Base-by-base conservation (phyloP, 192 early-diverging fungal species). In the Podila epigama region DNA sequence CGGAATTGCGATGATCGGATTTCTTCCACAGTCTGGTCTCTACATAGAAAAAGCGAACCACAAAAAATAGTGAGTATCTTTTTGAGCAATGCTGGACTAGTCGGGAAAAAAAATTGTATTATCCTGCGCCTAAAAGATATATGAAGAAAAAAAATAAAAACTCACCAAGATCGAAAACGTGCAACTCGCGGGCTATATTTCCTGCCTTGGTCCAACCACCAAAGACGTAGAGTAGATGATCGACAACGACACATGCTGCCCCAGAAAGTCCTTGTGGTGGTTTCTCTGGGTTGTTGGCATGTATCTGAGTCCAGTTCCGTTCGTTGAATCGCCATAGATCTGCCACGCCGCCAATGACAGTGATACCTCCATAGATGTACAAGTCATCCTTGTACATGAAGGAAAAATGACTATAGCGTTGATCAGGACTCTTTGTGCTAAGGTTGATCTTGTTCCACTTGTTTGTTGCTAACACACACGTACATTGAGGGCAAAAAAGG, bases 281-380 rank as follows among this genome's bases (percentile, higher is more conserved):
- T 51, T 44, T 50, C 6, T 72, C 69, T 7, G 29, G 22, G 12
- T 60, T 66, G 39, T 27, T 59, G 34, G 51, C 52, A 12, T 20
- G 29, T 22, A 37, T 51, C 22, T 31, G 32, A 6, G 37, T 20
- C 69, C 77, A 79, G 6, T 27, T 32, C 29, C 67, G 67, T 11
- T 48, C 60, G 39, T 80, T 55, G 32, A 33, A 72, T 22, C 55
- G 72, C 79, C 79, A 80, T 4, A 80, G 10, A 35, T 80, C 79
- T 18, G 58, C 51, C 52, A 53, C 15, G 0, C 33, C 57, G 1
- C 60, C 69, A 40, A 36, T 42, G 12, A 1, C 4, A 4, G 69
- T 51, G 6, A 79, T n/a, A 20, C 77, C 79, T 27, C 79, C 79
- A n/a, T 63, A 80, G 55, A 80, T 58, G 56, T 68, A 71, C 1